These are phyloP conservation scores for Cryptococcus wingfieldii DNA, from an alignment of 1,284 basidiomycete genomes.

Conservation along the genomic window DNA sequence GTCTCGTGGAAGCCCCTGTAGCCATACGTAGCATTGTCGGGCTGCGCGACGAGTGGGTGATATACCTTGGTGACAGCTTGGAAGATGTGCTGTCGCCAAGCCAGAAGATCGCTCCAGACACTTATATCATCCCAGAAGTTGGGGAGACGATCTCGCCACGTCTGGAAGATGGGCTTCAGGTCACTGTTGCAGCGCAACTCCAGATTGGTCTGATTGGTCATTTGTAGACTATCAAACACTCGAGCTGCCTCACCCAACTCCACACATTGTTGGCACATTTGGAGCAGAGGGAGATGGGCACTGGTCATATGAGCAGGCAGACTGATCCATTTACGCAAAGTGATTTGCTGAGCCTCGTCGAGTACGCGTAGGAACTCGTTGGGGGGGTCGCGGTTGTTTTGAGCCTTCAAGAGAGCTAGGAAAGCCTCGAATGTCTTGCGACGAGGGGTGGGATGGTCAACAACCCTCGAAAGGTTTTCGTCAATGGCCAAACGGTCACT, in stretches of 20 bases:
- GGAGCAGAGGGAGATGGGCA: constrained; percentile 89
- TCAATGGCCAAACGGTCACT: constrained; percentile 69
- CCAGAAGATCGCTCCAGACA: constrained; percentile 96
- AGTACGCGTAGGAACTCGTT: constrained; percentile 76
- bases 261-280: constrained; percentile 98
- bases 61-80: constrained; percentile 97
- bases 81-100: constrained; percentile 89
- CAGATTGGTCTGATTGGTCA: constrained; percentile 82
- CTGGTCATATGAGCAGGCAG: constrained; percentile 78
- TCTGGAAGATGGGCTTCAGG: constrained; percentile 90
- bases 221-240: constrained; percentile 85
- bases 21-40: constrained; percentile 67
- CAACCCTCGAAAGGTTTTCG: constrained; percentile 74
- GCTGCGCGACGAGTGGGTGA: constrained; percentile 72
- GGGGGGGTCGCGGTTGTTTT: constrained; percentile 47
- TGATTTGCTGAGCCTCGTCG: constrained; percentile 95
- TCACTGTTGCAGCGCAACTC: constrained; percentile 88
- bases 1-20: constrained; percentile 99
- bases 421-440: constrained; percentile 95
- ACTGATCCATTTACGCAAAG: constrained; percentile 92
- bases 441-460: constrained; percentile 84
- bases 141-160: constrained; percentile 95
- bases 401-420: constrained; percentile 66
- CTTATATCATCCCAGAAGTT: constrained; percentile 97
- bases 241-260: constrained; percentile 94